Evolutionary conservation across 2,329 filamentous ascomycete genomes (phyloP).

Genomic region (Colletotrichum shisoi): DNA sequence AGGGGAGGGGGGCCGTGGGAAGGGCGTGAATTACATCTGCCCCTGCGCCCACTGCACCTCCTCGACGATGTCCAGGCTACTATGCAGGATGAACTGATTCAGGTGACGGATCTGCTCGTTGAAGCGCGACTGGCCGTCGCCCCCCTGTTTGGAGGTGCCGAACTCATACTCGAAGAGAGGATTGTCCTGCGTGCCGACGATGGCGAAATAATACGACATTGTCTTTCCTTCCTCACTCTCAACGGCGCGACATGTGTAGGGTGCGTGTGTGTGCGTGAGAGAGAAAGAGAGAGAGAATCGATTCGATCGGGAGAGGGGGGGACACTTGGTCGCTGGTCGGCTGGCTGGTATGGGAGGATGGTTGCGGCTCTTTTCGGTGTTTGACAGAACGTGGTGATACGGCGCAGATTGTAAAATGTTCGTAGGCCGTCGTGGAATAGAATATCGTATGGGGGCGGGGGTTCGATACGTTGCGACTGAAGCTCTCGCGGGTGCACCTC

Average conservation of each 20-base stretch:
- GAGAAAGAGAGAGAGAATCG: no score
- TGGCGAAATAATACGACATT: slow-evolving; percentile 99
- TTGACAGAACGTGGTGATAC: background rate
- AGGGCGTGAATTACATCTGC: slow-evolving; percentile 71
- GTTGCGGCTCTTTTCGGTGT: background rate
- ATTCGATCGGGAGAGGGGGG: background rate
- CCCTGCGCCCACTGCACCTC: slow-evolving; percentile 93
- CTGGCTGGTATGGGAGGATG: background rate
- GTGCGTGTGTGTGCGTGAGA: background rate
- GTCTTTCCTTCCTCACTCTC: slow-evolving; percentile 41
- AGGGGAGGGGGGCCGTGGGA: slow-evolving; percentile 1
- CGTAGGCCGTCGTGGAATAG: background rate
- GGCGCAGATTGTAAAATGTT: background rate
- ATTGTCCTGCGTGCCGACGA: slow-evolving; percentile 93
- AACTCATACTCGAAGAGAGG: slow-evolving; percentile 97
- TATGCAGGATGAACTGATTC: slow-evolving; percentile 97
- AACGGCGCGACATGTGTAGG: slow-evolving; percentile 9
- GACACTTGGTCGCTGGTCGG: background rate
- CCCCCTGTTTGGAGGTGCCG: slow-evolving; percentile 93
- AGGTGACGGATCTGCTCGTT: slow-evolving; percentile 87
- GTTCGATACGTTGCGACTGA: background rate
- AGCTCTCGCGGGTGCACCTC: slow-evolving; percentile 5
- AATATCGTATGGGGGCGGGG: background rate
- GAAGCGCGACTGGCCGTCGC: slow-evolving; percentile 90
- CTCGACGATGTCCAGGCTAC: slow-evolving; percentile 91